Base-by-base conservation (phyloP, 2,329 filamentous ascomycete species). In the Plenodomus biglobosus region DNA sequence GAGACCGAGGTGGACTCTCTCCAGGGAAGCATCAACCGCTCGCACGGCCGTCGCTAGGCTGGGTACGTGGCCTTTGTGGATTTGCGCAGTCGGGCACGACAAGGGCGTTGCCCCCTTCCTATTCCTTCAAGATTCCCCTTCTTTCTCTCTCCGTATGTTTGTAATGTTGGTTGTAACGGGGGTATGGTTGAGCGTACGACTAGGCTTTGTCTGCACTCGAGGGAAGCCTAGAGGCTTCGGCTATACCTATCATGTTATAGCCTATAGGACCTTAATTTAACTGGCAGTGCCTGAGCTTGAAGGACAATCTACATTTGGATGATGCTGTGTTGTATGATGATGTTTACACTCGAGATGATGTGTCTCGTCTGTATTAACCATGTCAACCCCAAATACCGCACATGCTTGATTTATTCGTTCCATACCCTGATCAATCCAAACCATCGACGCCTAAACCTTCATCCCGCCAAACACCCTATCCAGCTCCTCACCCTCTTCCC, bases 1-100 rank as follows among this genome's bases (percentile, higher is more conserved):
- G 94, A 99, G 79, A 80, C 83, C 62, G 94, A 99, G 72, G 87
- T 99, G 70, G 94, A 99, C 77, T 78, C 84, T 63, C 89, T 97
- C 85, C 92, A 97, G 61, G 90, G 90, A 73, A 90, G 83, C 71
- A 85, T 90, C 70, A 88, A 90, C 71, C 88, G 92, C 79, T 95
- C 89, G 79, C 89, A 94, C 74, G 91, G 92, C 67, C 90, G 92
- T 76, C 91, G 91, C 76, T 96, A 92, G 74, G 15, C 30, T 34
- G 7, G 15, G 45, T 16, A 20, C 10, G 40, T 13, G 42, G 44
- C 30, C 36, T 53, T 38, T 21, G 34, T 50, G 22, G 38, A 27
- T 7, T 45, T 38, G 36, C 42, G 36, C 20, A 37, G 8, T 8
- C 15, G 40, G 53, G 48, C 52, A 50, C 43, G 50, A 35, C 42